Evolutionary conservation across 208 protist genomes (phyloP), one percentile per base, ranked within the genome.

Genomic region (Plasmodiophora brassicae): DNA sequence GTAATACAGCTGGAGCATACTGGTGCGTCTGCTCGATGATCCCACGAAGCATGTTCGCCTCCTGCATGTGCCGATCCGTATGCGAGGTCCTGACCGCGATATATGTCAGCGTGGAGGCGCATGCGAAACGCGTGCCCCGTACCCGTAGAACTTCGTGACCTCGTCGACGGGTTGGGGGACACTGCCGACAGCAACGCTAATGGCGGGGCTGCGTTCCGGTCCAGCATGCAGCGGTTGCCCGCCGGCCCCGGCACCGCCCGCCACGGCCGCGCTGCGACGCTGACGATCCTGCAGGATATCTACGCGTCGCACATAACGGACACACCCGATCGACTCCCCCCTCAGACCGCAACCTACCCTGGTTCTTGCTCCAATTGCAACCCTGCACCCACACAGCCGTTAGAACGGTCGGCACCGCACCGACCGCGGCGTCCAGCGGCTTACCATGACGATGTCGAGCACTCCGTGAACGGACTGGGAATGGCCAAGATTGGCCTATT

Each of bases 361-460:
- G 50, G 50, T 57, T 57, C 50, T 57, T 57, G 50, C 50, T 57
- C 50, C 50, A 57, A 57, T 57, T 57, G 50, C 50, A 57, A 57
- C 50, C 50, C 50, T 57, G n/a, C n/a, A n/a, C n/a, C n/a, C n/a
- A n/a, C n/a, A n/a, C n/a, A n/a, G n/a, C n/a, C n/a, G n/a, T n/a
- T n/a, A n/a, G n/a, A n/a, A n/a, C n/a, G n/a, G n/a, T n/a, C n/a
- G n/a, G n/a, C n/a, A n/a, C n/a, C n/a, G n/a, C n/a, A n/a, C n/a
- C n/a, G n/a, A n/a, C n/a, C n/a, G n/a, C n/a, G n/a, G n/a, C n/a
- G n/a, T n/a, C n/a, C n/a, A n/a, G n/a, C n/a, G n/a, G n/a, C n/a
- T n/a, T n/a, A n/a, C n/a, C n/a, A n/a, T n/a, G n/a, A n/a, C n/a
- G n/a, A n/a, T n/a, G n/a, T n/a, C n/a, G n/a, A n/a, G n/a, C n/a